phyloP scores from a whole-genome alignment of 352 stramenopile genomes.

The Pythium volutum region DNA sequence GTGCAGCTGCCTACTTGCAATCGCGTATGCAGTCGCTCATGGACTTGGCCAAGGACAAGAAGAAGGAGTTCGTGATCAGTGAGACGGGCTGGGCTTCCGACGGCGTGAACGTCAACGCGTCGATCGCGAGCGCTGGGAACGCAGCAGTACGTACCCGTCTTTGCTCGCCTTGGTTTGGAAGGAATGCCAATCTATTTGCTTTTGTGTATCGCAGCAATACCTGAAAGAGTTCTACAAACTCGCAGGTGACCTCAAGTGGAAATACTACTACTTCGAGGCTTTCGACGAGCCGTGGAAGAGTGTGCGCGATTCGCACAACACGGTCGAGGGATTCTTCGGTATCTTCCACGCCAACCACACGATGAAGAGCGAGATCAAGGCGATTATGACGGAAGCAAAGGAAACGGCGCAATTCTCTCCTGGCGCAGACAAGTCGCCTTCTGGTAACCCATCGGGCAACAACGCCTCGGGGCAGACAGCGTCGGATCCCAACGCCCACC shows the following conservation, averaged over 20 bases:
- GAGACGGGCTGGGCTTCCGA: slow-evolving; percentile 66
- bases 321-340: slow-evolving; percentile 62
- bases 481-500: neutral
- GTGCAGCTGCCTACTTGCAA: slow-evolving; percentile 40
- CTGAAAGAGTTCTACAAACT: slow-evolving; percentile 54
- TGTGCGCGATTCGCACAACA: slow-evolving; percentile 27
- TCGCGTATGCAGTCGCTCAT: slow-evolving; percentile 40
- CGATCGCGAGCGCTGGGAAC: slow-evolving; percentile 36
- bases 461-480: neutral
- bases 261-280: slow-evolving; percentile 70
- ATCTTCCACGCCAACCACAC: slow-evolving; percentile 42
- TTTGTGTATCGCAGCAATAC: slow-evolving; percentile 33
- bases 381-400: neutral
- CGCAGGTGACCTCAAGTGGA: slow-evolving; percentile 36
- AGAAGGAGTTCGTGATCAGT: slow-evolving; percentile 57
- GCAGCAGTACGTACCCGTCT: slow-evolving; percentile 26
- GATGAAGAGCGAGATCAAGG: slow-evolving; percentile 44
- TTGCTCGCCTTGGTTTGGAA: neutral
- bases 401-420: neutral
- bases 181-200: neutral
- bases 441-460: neutral
- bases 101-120: slow-evolving; percentile 36
- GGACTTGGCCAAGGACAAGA: slow-evolving; percentile 20
- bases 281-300: slow-evolving; percentile 69
- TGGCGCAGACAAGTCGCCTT: neutral